phyloP scores from a whole-genome alignment of 805 yeast genomes.

The Zygotorulaspora danielsina region DNA sequence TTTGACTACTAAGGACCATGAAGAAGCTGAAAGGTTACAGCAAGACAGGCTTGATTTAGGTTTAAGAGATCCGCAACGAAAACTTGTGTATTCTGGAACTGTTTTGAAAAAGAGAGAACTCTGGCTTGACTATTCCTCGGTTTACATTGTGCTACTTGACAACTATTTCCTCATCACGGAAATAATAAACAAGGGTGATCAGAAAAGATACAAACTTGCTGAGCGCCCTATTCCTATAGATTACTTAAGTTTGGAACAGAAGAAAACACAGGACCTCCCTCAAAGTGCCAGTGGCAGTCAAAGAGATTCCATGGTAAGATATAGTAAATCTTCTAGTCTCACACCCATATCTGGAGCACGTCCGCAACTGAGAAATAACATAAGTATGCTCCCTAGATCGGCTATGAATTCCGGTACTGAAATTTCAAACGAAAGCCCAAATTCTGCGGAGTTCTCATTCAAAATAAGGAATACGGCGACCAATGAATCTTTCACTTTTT shows the following conservation, averaged over 20 bases:
- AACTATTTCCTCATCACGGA: constrained; percentile 67
- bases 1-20: constrained; percentile 10
- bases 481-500: constrained; percentile 49
- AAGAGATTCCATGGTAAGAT: constrained; percentile 10
- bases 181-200: constrained; percentile 40
- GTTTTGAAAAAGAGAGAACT: constrained; percentile 60
- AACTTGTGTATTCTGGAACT: constrained; percentile 54
- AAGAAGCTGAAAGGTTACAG: constrained; percentile 3
- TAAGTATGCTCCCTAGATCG: constrained; percentile 21
- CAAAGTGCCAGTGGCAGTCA: constrained; percentile 9
- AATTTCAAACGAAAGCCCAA: constrained; percentile 18
- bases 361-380: constrained; percentile 24
- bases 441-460: constrained; percentile 34
- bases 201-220: constrained; percentile 39
- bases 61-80: constrained; percentile 51
- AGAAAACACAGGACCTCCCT: constrained; percentile 22
- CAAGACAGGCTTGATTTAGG: constrained; percentile 41
- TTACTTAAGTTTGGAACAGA: constrained; percentile 50
- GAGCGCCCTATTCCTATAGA: constrained; percentile 63
- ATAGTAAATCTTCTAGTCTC: constrained; percentile 6
- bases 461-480: constrained; percentile 58
- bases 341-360: constrained; percentile 23
- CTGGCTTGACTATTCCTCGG: constrained; percentile 51
- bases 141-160: constrained; percentile 59
- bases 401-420: constrained; percentile 11